These are phyloP conservation scores for Dendrobium officinale DNA, from an alignment of 106 monocot species.

Conservation along the genomic window DNA sequence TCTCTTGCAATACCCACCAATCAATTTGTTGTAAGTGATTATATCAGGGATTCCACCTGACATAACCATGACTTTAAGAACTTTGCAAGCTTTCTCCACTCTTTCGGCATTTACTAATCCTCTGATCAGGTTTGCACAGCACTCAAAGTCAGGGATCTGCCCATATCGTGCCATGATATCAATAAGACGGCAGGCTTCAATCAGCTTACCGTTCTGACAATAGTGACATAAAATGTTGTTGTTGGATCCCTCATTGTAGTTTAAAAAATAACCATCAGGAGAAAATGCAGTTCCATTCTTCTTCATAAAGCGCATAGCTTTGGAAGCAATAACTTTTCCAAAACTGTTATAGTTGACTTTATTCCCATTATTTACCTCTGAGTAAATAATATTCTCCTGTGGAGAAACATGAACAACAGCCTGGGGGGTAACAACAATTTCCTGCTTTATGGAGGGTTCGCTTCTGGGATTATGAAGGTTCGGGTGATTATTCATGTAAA, in stretches of 20 bases:
- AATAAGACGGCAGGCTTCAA: constrained; percentile 51
- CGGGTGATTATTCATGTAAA: neutral
- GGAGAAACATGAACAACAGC: neutral
- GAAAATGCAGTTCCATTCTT: constrained; percentile 3
- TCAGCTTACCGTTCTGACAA: constrained; percentile 50
- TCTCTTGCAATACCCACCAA: constrained; percentile 52
- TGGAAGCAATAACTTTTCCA: constrained; percentile 6
- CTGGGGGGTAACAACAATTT: neutral
- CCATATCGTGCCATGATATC: constrained; percentile 68
- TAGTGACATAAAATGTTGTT: constrained; percentile 32
- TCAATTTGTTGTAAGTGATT: constrained; percentile 73
- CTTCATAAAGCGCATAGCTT: constrained; percentile 5
- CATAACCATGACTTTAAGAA: constrained; percentile 47
- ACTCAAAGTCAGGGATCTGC: constrained; percentile 52
- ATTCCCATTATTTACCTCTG: constrained; percentile 8
- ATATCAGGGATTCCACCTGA: constrained; percentile 66
- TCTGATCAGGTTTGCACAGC: constrained; percentile 46
- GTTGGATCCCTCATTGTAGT: constrained; percentile 40
- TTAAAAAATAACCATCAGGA: constrained; percentile 31
- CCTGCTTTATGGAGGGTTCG: neutral
- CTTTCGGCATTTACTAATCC: constrained; percentile 46
- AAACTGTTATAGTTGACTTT: constrained; percentile 2
- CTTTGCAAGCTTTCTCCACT: constrained; percentile 38
- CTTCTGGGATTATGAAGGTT: neutral
- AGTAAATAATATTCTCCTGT: neutral